A percentile compares a stretch with the other conserved stretches of the same genome.
These are phyloP conservation scores for Spiromastix sp. DNA, from an alignment of 2,329 filamentous ascomycete species.

Conservation along the genomic window DNA sequence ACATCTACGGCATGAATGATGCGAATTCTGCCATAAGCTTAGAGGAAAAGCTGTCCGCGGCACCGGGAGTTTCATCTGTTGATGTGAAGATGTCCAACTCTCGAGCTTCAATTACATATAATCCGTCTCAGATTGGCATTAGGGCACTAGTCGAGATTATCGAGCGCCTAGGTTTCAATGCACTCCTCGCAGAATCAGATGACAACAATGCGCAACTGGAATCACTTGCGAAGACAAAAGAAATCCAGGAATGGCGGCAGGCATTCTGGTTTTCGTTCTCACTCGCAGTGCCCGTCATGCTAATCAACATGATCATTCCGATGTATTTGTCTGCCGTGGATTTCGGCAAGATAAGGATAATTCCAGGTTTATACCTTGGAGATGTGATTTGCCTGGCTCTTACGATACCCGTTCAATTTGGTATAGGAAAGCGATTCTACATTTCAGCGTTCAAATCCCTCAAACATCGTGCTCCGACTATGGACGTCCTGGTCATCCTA, in stretches of 20 bases:
- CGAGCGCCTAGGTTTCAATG: constrained; percentile 77
- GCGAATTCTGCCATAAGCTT: constrained; percentile 61
- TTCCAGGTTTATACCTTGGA: constrained; percentile 73
- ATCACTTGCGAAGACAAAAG: constrained; percentile 88
- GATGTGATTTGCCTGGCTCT: constrained; percentile 75
- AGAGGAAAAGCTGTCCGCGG: constrained; percentile 54
- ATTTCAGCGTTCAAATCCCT: constrained; percentile 85
- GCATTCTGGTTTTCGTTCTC: constrained; percentile 67
- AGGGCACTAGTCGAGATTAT: constrained; percentile 72
- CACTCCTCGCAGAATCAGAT: constrained; percentile 77
- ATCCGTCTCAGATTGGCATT: constrained; percentile 62
- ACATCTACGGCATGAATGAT: constrained; percentile 69
- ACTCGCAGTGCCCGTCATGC: constrained; percentile 83
- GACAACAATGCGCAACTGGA: constrained; percentile 96
- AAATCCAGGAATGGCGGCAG: constrained; percentile 84
- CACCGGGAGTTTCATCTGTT: constrained; percentile 64
- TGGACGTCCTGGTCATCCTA: constrained; percentile 92
- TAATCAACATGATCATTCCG: constrained; percentile 87
- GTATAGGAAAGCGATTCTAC: constrained; percentile 91
- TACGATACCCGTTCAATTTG: constrained; percentile 91
- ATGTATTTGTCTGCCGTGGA: constrained; percentile 71
- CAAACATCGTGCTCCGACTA: constrained; percentile 83
- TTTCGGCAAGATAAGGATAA: constrained; percentile 57
- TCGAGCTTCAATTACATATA: constrained; percentile 62
- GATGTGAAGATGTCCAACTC: constrained; percentile 64